Evolutionary conservation across 2,329 filamentous ascomycete species (phyloP).

Genomic region (Aureobasidium mangrovei): DNA sequence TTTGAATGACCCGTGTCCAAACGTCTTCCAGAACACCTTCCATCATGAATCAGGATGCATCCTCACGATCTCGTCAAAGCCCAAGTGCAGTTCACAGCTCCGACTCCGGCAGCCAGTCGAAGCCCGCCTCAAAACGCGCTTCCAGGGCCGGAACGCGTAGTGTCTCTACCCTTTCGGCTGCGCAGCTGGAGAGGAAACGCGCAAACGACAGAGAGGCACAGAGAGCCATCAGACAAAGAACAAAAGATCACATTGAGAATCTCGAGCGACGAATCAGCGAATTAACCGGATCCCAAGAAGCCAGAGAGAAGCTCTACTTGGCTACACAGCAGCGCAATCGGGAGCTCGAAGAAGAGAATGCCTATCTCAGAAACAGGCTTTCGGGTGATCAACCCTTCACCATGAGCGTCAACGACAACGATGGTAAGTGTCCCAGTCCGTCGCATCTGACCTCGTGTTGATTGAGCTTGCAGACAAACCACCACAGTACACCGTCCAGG

Average conservation of each 20-base stretch:
- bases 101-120: conserved; percentile 16
- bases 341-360: conserved; percentile 47
- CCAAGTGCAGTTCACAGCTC: conserved; percentile 15
- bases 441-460: too few relatives aligned
- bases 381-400: conserved; percentile 32
- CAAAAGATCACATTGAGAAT: conserved; percentile 50
- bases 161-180: conserved; percentile 48
- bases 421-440: not conserved
- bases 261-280: conserved; percentile 48
- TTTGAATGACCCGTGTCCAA: not conserved
- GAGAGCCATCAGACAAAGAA: conserved; percentile 50
- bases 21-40: not conserved
- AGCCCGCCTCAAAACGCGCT: conserved; percentile 31
- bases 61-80: conserved; percentile 14
- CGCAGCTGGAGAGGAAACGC: conserved; percentile 51
- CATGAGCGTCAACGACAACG: conserved; percentile 6
- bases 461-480: conserved; percentile 4
- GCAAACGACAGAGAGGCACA: conserved; percentile 54
- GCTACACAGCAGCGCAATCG: conserved; percentile 46
- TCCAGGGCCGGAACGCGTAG: conserved; percentile 49
- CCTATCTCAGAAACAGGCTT: conserved; percentile 43
- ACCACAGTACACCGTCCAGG: conserved; percentile 7
- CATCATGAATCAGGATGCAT: conserved; percentile 17
- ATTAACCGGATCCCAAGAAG: conserved; percentile 40
- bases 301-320: conserved; percentile 37